Percentiles rank a stretch among this genome's conserved stretches.
Evolutionary conservation across 1,284 basidiomycete species (phyloP).

Genomic region (Ceratobasidium sp.): DNA sequence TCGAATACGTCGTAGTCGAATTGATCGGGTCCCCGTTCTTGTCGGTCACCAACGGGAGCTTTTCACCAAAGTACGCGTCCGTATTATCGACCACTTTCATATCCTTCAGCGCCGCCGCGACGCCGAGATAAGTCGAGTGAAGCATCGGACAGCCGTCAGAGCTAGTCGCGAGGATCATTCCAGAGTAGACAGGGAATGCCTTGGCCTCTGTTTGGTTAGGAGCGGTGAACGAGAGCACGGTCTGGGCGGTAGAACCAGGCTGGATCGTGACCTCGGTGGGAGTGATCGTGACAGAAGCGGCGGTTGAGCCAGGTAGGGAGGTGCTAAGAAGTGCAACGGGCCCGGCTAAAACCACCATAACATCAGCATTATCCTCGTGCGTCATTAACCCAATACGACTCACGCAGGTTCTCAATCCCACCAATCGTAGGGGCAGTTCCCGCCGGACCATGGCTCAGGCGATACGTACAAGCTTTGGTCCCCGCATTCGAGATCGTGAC

Average conservation of each 20-base stretch:
- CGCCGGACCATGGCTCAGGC: conserved; percentile 52
- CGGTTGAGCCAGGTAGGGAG: too few relatives aligned
- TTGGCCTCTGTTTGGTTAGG: conserved; percentile 53
- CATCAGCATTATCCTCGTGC: too few relatives aligned
- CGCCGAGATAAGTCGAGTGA: conserved; percentile 53
- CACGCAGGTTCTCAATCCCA: conserved; percentile 54
- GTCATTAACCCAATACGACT: conserved; percentile 47
- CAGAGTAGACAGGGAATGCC: conserved; percentile 57
- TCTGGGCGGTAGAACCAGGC: conserved; percentile 50
- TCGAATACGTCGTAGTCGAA: conserved; percentile 54
- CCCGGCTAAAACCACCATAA: too few relatives aligned
- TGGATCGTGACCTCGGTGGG: conserved; percentile 52
- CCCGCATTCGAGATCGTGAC: conserved; percentile 52
- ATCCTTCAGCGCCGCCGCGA: conserved; percentile 58
- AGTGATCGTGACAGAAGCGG: conserved; percentile 52
- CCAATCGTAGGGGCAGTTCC: conserved; percentile 62
- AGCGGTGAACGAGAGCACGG: conserved; percentile 53
- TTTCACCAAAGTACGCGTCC: conserved; percentile 26
- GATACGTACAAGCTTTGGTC: conserved; percentile 52
- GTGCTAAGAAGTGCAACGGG: conserved; percentile 54
- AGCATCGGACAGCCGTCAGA: conserved; percentile 45
- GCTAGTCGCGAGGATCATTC: conserved; percentile 49
- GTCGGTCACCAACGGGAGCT: conserved; percentile 42
- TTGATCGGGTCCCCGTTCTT: neutral
- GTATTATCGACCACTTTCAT: conserved; percentile 56